phyloP scores from a whole-genome alignment of 2,329 filamentous ascomycete genomes.

The Colletotrichum sp. region DNA sequence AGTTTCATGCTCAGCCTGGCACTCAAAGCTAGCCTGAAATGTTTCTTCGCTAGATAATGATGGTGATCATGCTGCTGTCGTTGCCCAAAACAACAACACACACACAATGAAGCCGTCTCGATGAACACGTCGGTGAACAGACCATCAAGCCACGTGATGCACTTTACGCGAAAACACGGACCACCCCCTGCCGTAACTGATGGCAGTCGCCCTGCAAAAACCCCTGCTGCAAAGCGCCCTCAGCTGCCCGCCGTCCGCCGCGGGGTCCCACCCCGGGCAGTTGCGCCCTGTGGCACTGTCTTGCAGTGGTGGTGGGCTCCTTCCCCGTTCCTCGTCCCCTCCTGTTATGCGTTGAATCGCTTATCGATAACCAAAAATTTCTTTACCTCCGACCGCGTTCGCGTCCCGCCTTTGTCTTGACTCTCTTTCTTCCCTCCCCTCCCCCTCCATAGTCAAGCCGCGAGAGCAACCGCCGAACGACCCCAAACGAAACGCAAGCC shows the following conservation, averaged over 20 bases:
- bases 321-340: neutral
- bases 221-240: neutral
- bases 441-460: conserved; percentile 11
- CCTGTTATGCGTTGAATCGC: conserved; percentile 7
- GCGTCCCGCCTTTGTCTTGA: conserved; percentile 16
- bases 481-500: neutral
- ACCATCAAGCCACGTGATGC: neutral
- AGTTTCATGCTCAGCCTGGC: neutral
- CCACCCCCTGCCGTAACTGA: neutral
- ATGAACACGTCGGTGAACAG: neutral
- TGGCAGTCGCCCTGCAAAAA: neutral
- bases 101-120: neutral
- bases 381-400: conserved; percentile 21
- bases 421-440: conserved; percentile 21
- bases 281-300: neutral
- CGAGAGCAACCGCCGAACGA: conserved; percentile 11
- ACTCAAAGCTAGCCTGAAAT: neutral
- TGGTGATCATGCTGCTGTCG: neutral
- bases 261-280: neutral
- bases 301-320: neutral
- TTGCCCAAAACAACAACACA: neutral
- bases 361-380: conserved; percentile 23
- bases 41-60: neutral
- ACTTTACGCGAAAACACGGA: neutral
- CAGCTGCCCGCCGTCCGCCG: neutral